Conservation (phyloP, 768 basidiomycete species). For the Rhodotorula babjevae region DNA sequence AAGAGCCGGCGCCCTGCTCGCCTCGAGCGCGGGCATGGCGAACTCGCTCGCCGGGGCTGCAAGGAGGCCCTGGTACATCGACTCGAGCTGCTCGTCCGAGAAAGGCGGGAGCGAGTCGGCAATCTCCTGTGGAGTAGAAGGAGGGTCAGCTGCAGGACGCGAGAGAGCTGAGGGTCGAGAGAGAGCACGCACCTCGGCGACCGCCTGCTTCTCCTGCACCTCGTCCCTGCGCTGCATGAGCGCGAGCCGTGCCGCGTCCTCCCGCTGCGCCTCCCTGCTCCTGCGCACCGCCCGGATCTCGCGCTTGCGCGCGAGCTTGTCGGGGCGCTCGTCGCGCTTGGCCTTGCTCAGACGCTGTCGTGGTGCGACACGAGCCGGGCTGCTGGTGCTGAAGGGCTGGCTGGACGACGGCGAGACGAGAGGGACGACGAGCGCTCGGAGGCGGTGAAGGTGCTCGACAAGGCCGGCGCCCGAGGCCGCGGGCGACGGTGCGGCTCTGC, state of each 20-base stretch:
- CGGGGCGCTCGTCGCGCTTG: slow-evolving; percentile 17
- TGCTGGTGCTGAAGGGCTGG: background rate
- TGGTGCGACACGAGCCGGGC: background rate
- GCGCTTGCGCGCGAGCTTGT: slow-evolving; percentile 34
- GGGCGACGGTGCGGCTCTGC: background rate
- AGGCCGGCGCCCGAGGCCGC: background rate
- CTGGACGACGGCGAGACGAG: background rate
- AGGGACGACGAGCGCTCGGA: background rate
- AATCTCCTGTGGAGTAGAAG: slow-evolving; percentile 15
- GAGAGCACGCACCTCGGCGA: slow-evolving; percentile 7
- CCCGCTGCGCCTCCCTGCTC: slow-evolving; percentile 1
- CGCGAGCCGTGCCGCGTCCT: background rate
- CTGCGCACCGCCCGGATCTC: background rate
- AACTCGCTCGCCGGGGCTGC: slow-evolving; percentile 32
- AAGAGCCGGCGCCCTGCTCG: slow-evolving; percentile 9
- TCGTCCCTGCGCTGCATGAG: background rate
- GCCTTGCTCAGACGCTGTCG: slow-evolving; percentile 4
- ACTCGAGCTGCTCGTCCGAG: slow-evolving; percentile 49
- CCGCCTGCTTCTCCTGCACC: slow-evolving; percentile 9
- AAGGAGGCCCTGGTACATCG: slow-evolving; percentile 52
- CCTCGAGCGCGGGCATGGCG: slow-evolving; percentile 17
- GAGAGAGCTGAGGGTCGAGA: too few relatives aligned
- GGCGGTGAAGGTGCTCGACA: background rate
- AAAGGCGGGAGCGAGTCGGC: slow-evolving; percentile 34
- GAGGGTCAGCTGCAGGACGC: background rate